These are phyloP conservation scores for Verticillium klebahnii DNA, from an alignment of 2,329 filamentous ascomycete species.

Conservation along the genomic window DNA sequence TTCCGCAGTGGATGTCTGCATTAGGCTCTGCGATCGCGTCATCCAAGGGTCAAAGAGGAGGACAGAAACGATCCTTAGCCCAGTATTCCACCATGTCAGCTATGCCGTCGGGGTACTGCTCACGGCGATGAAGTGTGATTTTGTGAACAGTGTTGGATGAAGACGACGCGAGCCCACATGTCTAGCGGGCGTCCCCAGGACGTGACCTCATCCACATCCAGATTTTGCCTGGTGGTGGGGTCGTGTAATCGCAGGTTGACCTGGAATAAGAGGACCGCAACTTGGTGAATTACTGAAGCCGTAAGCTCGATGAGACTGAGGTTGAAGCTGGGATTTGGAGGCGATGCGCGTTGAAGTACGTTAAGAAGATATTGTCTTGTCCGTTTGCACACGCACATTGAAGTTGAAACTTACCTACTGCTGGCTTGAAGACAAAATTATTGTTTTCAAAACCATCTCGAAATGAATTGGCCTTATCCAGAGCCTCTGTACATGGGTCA, in stretches of 20 bases:
- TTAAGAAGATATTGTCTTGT: background rate
- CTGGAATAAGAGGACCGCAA: background rate
- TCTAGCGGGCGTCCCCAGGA: background rate
- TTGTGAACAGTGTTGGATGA: slow-evolving; percentile 11
- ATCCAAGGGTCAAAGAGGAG: slow-evolving; percentile 12
- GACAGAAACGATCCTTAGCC: slow-evolving; percentile 18
- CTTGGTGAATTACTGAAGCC: background rate
- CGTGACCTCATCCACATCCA: background rate
- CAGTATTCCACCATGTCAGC: slow-evolving; percentile 19
- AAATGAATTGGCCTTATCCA: background rate
- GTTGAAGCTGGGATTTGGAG: background rate
- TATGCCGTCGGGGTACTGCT: slow-evolving; percentile 16
- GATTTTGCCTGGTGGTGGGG: background rate
- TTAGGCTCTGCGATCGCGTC: background rate
- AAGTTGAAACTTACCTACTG: background rate
- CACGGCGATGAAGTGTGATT: slow-evolving; percentile 12
- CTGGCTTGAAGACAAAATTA: background rate
- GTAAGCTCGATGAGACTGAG: background rate
- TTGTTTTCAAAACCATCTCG: background rate
- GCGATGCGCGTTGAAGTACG: background rate
- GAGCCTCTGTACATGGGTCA: background rate
- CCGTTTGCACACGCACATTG: background rate
- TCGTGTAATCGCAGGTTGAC: background rate
- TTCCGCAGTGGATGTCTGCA: background rate
- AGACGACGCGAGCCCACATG: background rate